A percentile compares a stretch with the other conserved stretches of the same genome.
Evolutionary conservation across 1,284 basidiomycete species (phyloP).

Genomic region (Ganoderma meredithae): DNA sequence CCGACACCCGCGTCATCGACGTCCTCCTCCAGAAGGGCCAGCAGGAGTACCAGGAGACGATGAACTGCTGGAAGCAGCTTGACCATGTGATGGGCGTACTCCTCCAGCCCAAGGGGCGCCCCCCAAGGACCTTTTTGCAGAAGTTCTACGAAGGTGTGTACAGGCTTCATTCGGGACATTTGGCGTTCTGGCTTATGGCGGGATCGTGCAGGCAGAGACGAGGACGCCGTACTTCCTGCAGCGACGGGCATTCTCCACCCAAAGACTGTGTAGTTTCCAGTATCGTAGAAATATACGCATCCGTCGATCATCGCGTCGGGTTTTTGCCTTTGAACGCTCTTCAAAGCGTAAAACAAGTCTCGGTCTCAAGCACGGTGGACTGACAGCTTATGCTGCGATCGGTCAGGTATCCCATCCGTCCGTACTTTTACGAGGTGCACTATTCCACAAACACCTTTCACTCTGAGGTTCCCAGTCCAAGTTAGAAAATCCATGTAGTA

Average conservation of each 20-base stretch:
- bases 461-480: not conserved
- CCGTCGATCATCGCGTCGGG: not conserved
- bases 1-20: constrained; percentile 88
- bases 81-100: constrained; percentile 79
- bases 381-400: not conserved
- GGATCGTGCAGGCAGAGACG: constrained; percentile 54
- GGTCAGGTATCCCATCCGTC: not conserved
- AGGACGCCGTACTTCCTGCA: constrained; percentile 60
- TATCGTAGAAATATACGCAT: not conserved
- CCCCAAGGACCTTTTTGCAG: constrained; percentile 78
- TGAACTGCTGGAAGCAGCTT: constrained; percentile 93
- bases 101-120: constrained; percentile 56
- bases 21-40: constrained; percentile 87
- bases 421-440: not conserved
- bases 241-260: constrained; percentile 48
- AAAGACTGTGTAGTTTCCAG: constrained; percentile 20
- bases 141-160: constrained; percentile 84
- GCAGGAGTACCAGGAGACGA: constrained; percentile 93
- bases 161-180: not conserved
- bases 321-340: not conserved
- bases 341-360: not conserved
- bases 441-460: not conserved
- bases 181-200: not conserved
- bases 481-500: not conserved
- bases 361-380: not conserved